Percentiles rank a stretch among this genome's conserved stretches.
Conservation (phyloP, 768 basidiomycete genomes). For the Boletus reticulatus region DNA sequence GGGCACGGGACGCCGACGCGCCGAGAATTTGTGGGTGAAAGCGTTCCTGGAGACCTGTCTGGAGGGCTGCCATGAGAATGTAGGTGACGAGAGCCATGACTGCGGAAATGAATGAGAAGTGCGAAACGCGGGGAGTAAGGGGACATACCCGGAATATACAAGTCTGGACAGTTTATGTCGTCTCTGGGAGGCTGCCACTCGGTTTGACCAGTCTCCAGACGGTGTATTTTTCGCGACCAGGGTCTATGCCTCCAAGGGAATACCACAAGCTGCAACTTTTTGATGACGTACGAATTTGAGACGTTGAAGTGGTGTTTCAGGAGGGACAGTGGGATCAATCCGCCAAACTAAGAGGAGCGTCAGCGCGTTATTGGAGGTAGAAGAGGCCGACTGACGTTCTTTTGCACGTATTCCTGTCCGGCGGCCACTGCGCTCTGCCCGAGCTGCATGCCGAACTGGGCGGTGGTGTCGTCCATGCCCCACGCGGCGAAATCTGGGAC, state of each 20-base stretch:
- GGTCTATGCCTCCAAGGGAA: constrained; percentile 95
- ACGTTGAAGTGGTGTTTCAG: constrained; percentile 95
- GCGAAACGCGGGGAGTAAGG: not conserved
- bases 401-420: constrained; percentile 93
- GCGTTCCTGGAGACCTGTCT: constrained; percentile 75
- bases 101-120: constrained; percentile 31
- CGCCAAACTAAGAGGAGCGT: constrained; percentile 58
- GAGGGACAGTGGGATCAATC: constrained; percentile 69
- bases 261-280: constrained; percentile 82
- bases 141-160: constrained; percentile 86
- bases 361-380: constrained; percentile 2
- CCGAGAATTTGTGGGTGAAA: constrained; percentile 93
- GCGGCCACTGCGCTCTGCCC: constrained; percentile 89
- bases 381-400: constrained; percentile 61
- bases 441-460: constrained; percentile 95
- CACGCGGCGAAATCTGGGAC: constrained; percentile 59
- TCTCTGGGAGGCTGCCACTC: constrained; percentile 91
- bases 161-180: constrained; percentile 93
- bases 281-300: constrained; percentile 91
- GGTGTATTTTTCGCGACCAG: constrained; percentile 69
- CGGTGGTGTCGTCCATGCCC: constrained; percentile 91
- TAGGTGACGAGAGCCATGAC: constrained; percentile 97
- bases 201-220: constrained; percentile 59
- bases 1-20: constrained; percentile 76
- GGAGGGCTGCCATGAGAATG: constrained; percentile 82